phyloP scores from a whole-genome alignment of 2,329 filamentous ascomycete genomes.

The Boeremia lycopersici region DNA sequence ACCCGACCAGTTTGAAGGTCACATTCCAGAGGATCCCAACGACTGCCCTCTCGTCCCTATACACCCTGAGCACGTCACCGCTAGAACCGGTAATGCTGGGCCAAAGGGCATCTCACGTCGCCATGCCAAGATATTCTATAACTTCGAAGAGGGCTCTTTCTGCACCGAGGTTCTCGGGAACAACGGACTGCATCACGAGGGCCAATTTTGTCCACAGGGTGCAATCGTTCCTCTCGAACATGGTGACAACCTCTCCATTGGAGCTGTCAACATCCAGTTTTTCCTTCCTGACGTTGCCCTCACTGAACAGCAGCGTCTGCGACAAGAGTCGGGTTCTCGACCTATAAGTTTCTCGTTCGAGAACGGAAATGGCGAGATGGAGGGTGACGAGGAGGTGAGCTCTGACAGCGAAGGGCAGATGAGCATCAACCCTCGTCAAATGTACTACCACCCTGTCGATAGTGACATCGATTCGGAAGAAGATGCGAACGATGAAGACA shows the following conservation, averaged over 20 bases:
- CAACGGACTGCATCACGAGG: conserved; percentile 66
- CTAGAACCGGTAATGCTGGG: conserved; percentile 58
- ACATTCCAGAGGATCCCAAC: conserved; percentile 64
- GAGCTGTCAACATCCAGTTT: conserved; percentile 71
- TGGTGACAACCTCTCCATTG: conserved; percentile 72
- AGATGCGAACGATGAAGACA: conserved; percentile 34
- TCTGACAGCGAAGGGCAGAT: conserved; percentile 40
- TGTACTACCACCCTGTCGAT: conserved; percentile 38
- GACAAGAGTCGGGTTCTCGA: conserved; percentile 58
- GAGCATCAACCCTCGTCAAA: conserved; percentile 43
- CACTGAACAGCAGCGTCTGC: conserved; percentile 57
- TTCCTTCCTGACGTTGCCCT: conserved; percentile 61
- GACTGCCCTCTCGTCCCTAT: conserved; percentile 72
- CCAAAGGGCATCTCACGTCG: conserved; percentile 76
- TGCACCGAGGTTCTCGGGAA: conserved; percentile 67
- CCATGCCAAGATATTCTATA: conserved; percentile 75
- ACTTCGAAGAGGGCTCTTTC: conserved; percentile 66
- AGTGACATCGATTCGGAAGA: conserved; percentile 37
- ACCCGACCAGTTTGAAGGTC: conserved; percentile 59
- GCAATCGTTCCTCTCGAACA: conserved; percentile 59
- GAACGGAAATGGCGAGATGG: conserved; percentile 62
- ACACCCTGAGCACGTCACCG: conserved; percentile 62
- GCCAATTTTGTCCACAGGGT: conserved; percentile 26
- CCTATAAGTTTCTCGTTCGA: conserved; percentile 78
- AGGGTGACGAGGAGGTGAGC: conserved; percentile 53